phyloP scores from a whole-genome alignment of 2,329 filamentous ascomycete species.

The Colletotrichum sp. region DNA sequence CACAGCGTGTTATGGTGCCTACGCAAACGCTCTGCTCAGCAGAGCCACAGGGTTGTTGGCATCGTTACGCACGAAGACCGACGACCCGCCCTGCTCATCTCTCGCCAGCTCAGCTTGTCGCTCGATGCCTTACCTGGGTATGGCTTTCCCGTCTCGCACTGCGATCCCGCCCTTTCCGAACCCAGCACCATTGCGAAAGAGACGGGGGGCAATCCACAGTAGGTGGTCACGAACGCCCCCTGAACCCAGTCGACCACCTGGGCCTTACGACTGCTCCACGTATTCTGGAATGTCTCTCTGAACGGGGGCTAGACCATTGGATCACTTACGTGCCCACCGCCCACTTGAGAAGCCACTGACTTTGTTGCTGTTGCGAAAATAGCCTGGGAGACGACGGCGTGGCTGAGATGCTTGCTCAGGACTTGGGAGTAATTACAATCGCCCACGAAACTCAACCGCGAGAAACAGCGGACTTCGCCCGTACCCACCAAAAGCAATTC shows the following conservation, averaged over 20 bases:
- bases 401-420: conserved; percentile 13
- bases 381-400: background rate
- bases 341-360: background rate
- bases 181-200: conserved; percentile 2
- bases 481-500: background rate
- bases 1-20: background rate
- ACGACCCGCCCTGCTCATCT: background rate
- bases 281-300: conserved; percentile 8
- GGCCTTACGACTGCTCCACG: conserved; percentile 11
- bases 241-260: background rate
- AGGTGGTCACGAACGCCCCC: conserved; percentile 4
- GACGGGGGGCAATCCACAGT: background rate
- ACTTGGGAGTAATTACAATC: background rate
- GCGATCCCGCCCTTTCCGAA: conserved; percentile 16
- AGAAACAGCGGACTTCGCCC: background rate
- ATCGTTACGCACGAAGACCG: background rate
- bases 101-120: background rate
- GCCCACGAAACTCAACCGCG: background rate
- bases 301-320: background rate
- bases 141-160: background rate
- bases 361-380: background rate
- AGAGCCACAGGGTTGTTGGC: background rate
- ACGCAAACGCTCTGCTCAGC: background rate
- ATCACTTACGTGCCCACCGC: background rate
- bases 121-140: background rate